Conservation (phyloP, 1,284 basidiomycete genomes). For the Laetiporus sulphureus region DNA sequence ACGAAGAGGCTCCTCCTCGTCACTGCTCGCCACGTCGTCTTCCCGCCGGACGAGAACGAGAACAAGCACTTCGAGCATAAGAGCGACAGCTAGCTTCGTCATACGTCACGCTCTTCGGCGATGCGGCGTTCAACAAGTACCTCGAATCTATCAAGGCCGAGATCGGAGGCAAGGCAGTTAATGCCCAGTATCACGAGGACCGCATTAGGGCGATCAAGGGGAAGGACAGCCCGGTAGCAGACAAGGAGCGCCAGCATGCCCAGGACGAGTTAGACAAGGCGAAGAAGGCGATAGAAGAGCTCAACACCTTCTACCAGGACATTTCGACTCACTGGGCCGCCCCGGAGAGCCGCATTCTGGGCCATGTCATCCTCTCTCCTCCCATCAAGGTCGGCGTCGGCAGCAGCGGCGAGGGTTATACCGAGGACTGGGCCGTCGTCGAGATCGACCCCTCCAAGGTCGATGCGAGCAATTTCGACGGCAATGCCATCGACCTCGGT, state of each 20-base stretch:
- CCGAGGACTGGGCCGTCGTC: constrained; percentile 30
- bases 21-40: constrained; percentile 24
- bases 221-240: too few relatives aligned
- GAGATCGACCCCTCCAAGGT: constrained; percentile 26
- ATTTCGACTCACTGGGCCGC: constrained; percentile 21
- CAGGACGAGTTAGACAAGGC: constrained; percentile 8
- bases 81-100: too few relatives aligned
- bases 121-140: constrained; percentile 11
- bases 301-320: constrained; percentile 19
- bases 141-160: constrained; percentile 8
- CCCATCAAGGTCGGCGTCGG: constrained; percentile 19
- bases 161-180: constrained; percentile 9
- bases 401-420: constrained; percentile 18
- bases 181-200: constrained; percentile 2
- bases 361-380: constrained; percentile 22
- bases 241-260: too few relatives aligned
- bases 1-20: constrained; percentile 20
- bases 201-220: constrained; percentile 8
- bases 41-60: constrained; percentile 8
- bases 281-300: constrained; percentile 12
- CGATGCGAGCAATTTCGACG: constrained; percentile 15
- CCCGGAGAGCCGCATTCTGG: constrained; percentile 23
- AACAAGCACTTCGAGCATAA: constrained; percentile 16
- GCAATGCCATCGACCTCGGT: constrained; percentile 18
- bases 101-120: constrained; percentile 23